Percentiles rank a stretch among this genome's conserved stretches.
Evolutionary conservation across 768 basidiomycete species (phyloP).

Genomic region (Antrodiella citrinella): DNA sequence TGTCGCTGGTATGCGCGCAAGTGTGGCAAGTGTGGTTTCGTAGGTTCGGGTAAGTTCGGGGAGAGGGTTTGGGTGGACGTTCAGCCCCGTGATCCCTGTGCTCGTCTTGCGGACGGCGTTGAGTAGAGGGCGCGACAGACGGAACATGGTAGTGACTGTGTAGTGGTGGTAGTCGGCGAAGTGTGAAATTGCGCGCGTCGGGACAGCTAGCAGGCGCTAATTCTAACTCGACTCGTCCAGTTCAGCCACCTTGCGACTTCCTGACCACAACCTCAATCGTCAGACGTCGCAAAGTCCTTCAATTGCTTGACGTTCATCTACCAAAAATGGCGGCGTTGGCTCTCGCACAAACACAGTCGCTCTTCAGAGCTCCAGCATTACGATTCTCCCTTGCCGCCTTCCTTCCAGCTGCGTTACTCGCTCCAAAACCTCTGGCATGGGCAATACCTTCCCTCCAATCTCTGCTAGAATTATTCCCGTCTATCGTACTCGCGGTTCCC

Average conservation of each 20-base stretch:
- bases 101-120: conserved; percentile 59
- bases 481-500: conserved; percentile 86
- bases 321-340: conserved; percentile 34
- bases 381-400: conserved; percentile 14
- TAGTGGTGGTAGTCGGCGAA: conserved; percentile 9
- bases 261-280: too few relatives aligned
- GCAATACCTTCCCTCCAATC: conserved; percentile 35
- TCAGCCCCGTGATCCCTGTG: conserved; percentile 83
- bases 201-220: too few relatives aligned
- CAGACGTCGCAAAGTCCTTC: background rate
- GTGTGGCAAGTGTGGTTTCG: conserved; percentile 61
- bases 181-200: too few relatives aligned
- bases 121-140: conserved; percentile 64
- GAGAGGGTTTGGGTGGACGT: conserved; percentile 78
- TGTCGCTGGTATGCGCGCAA: conserved; percentile 65
- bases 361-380: conserved; percentile 13
- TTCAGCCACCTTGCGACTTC: too few relatives aligned
- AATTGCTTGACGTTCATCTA: conserved; percentile 1
- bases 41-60: conserved; percentile 72
- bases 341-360: conserved; percentile 23
- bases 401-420: conserved; percentile 15
- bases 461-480: conserved; percentile 71
- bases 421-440: conserved; percentile 25
- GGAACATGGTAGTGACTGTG: conserved; percentile 49
- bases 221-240: too few relatives aligned